Evolutionary conservation across 495 filamentous ascomycete genomes (phyloP), one percentile per base, ranked within the genome.

Genomic region (Umbilicaria muhlenbergii): DNA sequence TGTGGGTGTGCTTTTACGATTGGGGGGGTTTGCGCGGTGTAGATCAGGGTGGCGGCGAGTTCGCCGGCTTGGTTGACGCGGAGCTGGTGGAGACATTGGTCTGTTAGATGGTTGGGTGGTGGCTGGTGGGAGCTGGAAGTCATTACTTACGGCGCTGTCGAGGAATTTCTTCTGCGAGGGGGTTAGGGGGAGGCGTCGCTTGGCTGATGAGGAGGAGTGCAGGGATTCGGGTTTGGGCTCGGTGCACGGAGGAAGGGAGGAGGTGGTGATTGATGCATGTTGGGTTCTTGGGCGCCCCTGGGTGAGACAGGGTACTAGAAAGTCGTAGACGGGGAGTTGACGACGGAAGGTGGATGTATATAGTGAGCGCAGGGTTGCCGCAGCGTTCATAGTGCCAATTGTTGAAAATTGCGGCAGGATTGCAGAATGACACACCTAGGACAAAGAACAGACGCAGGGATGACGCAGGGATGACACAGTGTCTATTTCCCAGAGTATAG

Each of bases 51-150:
- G 4, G 86, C 86, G 36, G 86, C 86, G 1, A 93, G 71, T 60
- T 93, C 86, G 54, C 86, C 86, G 24, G 86, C 86, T 64, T 93
- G 86, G 58, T 93, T 92, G 45, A 93, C 86, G 43, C 86, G 82
- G 14, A 93, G 71, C 51, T 71, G 34, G 12, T 35, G 28, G 35
- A 42, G 34, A 38, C 18, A 43, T 12, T 44, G 41, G 45, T 2
- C 19, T 46, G 50, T 36, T 41, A 32, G 32, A 16, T 42, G 38
- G 24, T 18, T 32, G 16, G 31, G 28, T 12, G 35, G 42, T 15
- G 39, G 28, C n/a, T 49, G 47, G 36, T 15, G 16, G 15, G 39
- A n/a, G 48, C 38, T 5, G 17, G 24, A 6, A 28, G 24, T 28
- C 3, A 3, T 6, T 28, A 28, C 68, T 50, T 64, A 78, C 75